Base-by-base conservation (phyloP, 2,329 filamentous ascomycete species). In the Aspergillus viridinutans region DNA sequence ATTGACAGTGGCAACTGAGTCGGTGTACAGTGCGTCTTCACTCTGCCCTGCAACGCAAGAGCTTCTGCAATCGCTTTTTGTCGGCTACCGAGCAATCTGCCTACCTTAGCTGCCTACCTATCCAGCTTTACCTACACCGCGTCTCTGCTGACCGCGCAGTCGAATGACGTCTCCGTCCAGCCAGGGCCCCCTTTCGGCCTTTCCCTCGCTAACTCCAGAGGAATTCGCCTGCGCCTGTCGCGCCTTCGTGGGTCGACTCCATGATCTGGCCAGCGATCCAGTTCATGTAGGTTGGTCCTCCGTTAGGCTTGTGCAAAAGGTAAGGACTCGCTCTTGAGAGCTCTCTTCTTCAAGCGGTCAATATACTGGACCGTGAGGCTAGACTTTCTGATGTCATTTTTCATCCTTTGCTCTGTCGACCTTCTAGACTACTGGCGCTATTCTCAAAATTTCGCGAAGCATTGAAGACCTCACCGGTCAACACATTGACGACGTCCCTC, bases 191-290 rank as follows among this genome's bases (percentile, higher is more conserved):
- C 53, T 74, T 45, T 67, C 66, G 50, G 57, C 56, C 52, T 90
- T 87, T 67, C 88, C 88, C 6, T 83, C 81, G 57, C 79, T 90
- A 28, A 81, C 74, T 10, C 66, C 74, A 10, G 80, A 84, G 43
- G 87, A 90, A 67, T 90, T 90, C 61, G 74, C 82, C 53, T 80
- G 85, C 66, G 83, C 81, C 54, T 90, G 88, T 70, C 83, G 87
- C 78, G 67, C 84, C 81, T 54, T 84, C 76, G 55, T 63, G 53
- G 56, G 65, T 62, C 35, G 75, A 86, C 3, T 86, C 84, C 2
- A 76, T 79, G 6, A 65, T 82, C 40, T 80, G 84, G 55, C 76
- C 74, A 38, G 14, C 32, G 59, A 75, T 76, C 57, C 86, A 84
- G 80, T 83, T 45, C 81, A 65, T 74, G 87, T 56, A 54, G 74